Evolutionary conservation across 441 rosid species (phyloP), one percentile per base, ranked within the genome.

Genomic region (Cnidoscolus chayamansa): DNA sequence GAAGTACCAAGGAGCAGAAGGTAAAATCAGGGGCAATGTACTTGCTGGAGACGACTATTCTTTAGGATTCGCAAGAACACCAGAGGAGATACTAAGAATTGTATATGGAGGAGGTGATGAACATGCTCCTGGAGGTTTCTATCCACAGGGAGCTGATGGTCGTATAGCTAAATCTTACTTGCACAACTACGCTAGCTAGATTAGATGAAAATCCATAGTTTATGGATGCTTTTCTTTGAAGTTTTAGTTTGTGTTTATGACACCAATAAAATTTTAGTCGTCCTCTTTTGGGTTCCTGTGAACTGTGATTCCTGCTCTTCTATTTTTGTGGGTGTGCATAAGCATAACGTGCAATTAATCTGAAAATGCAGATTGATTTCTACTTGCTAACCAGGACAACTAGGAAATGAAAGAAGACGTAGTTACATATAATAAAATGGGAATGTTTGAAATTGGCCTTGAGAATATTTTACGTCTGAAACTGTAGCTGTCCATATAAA

Each of bases 41-140:
- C 85, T 91, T 19, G 92, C 84, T 0, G 96, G 96, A 6, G 83
- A 95, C 63, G 17, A 73, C 35, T 48, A 65, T 50, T 90, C 93
- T 0, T 40, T 85, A n/a, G 76, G 91, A 0, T 90, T 67, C 63
- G 84, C 78, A 51, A 79, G 99, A 68, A 85, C 87, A 7, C 90
- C 98, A 0, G 82, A 88, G 40, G 89, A 89, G 82, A 86, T 91
- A 40, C 74, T 93, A 56, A 72, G 96, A 72, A 86, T 90, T 71
- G 92, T 90, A 4, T 90, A 90, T 68, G 91, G 97, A 54, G 78
- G 83, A 58, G 93, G 98, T 20, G 78, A 91, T 61, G 96, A 88
- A 65, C 68, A 67, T 67, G 53, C 74, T 30, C 86, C 92, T 0
- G 97, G 98, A 19, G 96, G 97, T 2, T 93, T 89, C 80, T 90